Percentiles rank a stretch among this genome's conserved stretches.
These are phyloP conservation scores for Lactifluus rugatus DNA, from an alignment of 768 basidiomycete species.

Conservation along the genomic window DNA sequence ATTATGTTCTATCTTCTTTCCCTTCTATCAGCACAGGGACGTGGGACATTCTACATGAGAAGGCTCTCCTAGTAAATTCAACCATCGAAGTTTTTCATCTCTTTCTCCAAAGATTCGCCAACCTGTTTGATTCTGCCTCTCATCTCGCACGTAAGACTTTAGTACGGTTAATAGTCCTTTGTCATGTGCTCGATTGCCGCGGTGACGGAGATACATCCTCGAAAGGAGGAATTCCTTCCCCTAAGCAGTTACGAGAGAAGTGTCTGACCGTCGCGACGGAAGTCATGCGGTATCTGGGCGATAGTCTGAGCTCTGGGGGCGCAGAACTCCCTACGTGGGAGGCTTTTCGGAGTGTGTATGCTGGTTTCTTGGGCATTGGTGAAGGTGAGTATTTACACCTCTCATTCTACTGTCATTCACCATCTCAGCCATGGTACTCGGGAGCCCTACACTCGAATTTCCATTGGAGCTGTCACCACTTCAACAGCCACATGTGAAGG, in stretches of 20 bases:
- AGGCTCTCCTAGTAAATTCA: conserved; percentile 43
- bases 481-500: conserved; percentile 5
- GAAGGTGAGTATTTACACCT: conserved; percentile 10
- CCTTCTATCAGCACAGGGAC: conserved; percentile 40
- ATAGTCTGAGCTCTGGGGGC: conserved; percentile 25
- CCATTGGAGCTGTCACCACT: conserved; percentile 11
- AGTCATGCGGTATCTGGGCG: conserved; percentile 41
- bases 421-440: conserved; percentile 3
- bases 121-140: conserved; percentile 39
- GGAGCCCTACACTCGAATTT: not conserved
- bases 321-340: conserved; percentile 33
- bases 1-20: conserved; percentile 44
- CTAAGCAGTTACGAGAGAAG: conserved; percentile 40
- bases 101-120: conserved; percentile 37
- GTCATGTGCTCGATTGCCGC: conserved; percentile 51
- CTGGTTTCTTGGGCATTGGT: not conserved
- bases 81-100: conserved; percentile 47
- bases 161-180: conserved; percentile 43
- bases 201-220: conserved; percentile 34
- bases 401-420: not conserved
- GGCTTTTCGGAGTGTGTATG: conserved; percentile 26
- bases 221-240: conserved; percentile 35
- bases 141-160: conserved; percentile 42
- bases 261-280: conserved; percentile 35
- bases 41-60: conserved; percentile 50